A percentile compares a stretch with the other conserved stretches of the same genome.
These are phyloP conservation scores for Didymella pinodella DNA, from an alignment of 2,329 filamentous ascomycete species.

Conservation along the genomic window DNA sequence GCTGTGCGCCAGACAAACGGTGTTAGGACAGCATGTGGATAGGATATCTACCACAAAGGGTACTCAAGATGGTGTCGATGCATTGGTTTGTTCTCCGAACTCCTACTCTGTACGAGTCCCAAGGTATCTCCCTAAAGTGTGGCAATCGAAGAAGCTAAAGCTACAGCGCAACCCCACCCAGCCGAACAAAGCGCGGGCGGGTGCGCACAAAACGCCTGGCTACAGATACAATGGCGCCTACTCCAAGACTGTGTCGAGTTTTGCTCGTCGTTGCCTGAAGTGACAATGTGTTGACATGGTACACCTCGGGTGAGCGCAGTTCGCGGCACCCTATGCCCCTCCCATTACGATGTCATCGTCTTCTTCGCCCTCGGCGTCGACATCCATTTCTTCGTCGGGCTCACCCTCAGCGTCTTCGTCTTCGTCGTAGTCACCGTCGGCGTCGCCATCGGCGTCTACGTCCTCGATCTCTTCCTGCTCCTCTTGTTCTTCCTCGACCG, in stretches of 20 bases:
- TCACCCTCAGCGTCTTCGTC: slow-evolving; percentile 10
- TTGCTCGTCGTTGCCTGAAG: not conserved
- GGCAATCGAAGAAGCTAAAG: slow-evolving; percentile 18
- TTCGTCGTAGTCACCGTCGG: slow-evolving; percentile 35
- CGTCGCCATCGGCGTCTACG: slow-evolving; percentile 36
- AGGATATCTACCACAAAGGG: not conserved
- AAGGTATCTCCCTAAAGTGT: slow-evolving; percentile 37
- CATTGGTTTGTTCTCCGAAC: slow-evolving; percentile 17
- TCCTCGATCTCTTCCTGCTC: slow-evolving; percentile 45
- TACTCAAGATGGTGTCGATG: not conserved
- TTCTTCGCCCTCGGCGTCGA: slow-evolving; percentile 38
- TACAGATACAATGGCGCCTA: slow-evolving; percentile 11
- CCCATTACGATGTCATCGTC: slow-evolving; percentile 45
- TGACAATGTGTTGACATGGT: not conserved
- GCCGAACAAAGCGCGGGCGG: not conserved
- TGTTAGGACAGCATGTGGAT: not conserved
- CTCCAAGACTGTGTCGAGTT: not conserved
- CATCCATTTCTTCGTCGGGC: slow-evolving; percentile 29
- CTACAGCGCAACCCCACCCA: slow-evolving; percentile 13
- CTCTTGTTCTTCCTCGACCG: slow-evolving; percentile 44
- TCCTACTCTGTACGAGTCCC: slow-evolving; percentile 22
- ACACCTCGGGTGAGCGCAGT: not conserved
- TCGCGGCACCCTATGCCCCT: slow-evolving; percentile 22
- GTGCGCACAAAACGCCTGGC: slow-evolving; percentile 12
- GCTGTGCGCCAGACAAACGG: not conserved